Conservation (phyloP, 2,329 filamentous ascomycete species). For the Fusarium sp. region DNA sequence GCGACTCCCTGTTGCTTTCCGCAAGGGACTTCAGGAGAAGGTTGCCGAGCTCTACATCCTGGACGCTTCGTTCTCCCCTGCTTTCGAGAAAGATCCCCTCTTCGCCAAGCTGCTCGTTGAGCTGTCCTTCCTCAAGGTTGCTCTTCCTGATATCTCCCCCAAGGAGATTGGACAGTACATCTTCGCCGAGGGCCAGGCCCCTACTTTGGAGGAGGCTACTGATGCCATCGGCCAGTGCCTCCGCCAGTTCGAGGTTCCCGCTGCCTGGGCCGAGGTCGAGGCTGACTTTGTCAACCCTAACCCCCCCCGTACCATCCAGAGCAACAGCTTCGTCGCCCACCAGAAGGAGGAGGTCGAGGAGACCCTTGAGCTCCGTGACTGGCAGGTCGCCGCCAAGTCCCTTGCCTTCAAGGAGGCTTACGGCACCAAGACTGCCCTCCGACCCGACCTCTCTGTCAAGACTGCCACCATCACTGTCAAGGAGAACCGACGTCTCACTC, state of each 20-base stretch:
- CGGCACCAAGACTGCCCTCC: slow-evolving; percentile 76
- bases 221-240: slow-evolving; percentile 78
- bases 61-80: slow-evolving; percentile 76
- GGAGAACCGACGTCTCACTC: slow-evolving; percentile 95
- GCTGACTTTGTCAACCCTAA: slow-evolving; percentile 64
- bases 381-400: slow-evolving; percentile 87
- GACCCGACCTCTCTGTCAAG: slow-evolving; percentile 88
- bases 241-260: slow-evolving; percentile 79
- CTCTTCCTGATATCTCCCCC: slow-evolving; percentile 73
- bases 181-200: slow-evolving; percentile 64
- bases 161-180: slow-evolving; percentile 76
- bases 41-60: slow-evolving; percentile 79
- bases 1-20: slow-evolving; percentile 77
- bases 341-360: slow-evolving; percentile 81
- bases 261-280: slow-evolving; percentile 78
- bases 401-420: slow-evolving; percentile 96
- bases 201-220: slow-evolving; percentile 66
- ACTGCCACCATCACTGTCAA: slow-evolving; percentile 90
- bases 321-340: slow-evolving; percentile 86
- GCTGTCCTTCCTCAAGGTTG: slow-evolving; percentile 84
- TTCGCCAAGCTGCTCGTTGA: slow-evolving; percentile 79
- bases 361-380: slow-evolving; percentile 74
- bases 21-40: slow-evolving; percentile 78
- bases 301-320: slow-evolving; percentile 74
- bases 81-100: slow-evolving; percentile 73